Evolutionary conservation across 495 filamentous ascomycete genomes (phyloP), one percentile per base, ranked within the genome.

Genomic region (Talaromyces nanjingensis): DNA sequence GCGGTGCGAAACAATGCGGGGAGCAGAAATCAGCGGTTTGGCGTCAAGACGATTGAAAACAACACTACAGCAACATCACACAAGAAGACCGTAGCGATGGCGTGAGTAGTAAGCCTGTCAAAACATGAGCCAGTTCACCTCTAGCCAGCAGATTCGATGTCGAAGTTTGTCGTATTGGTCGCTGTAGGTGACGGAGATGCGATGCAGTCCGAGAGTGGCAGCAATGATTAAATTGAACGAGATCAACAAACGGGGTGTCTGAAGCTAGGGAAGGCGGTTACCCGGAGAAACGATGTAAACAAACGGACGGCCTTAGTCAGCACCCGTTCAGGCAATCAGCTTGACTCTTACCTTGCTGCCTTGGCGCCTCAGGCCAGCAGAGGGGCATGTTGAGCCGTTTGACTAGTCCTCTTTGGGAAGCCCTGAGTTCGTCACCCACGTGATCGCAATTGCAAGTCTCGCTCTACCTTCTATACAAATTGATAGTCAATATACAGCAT

Each of bases 211-310:
- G 45, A 49, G 18, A 20, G 45, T 49, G n/a, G 42, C n/a, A n/a
- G 42, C 14, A 18, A 6, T 18, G 42, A 18, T n/a, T 20, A 49
- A 49, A 20, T 49, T 9, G 45, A 42, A 42, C 37, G 37, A 42
- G 37, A 49, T 49, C 45, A 60, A 60, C 22, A 45, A 42, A 31
- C 18, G 33, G 25, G 11, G 24, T 4, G 22, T 2, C n/a, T n/a
- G 14, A 7, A 29, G 22, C 24, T 5, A 14, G 20, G 9, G 39
- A 39, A 11, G 37, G 39, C 22, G 37, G 59, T 62, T 62, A 53
- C 59, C 59, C 59, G 59, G 59, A 27, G 59, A 62, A 37, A 45
- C 59, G 37, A 29, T 1, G 59, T 62, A 64, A 64, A 64, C 63
- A 59, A 59, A 59, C 49, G n/a, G 45, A 54, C 37, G 37, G 53